These are phyloP conservation scores for Pistacia atlantica DNA, from an alignment of 345 rosid genomes.

Conservation along the genomic window DNA sequence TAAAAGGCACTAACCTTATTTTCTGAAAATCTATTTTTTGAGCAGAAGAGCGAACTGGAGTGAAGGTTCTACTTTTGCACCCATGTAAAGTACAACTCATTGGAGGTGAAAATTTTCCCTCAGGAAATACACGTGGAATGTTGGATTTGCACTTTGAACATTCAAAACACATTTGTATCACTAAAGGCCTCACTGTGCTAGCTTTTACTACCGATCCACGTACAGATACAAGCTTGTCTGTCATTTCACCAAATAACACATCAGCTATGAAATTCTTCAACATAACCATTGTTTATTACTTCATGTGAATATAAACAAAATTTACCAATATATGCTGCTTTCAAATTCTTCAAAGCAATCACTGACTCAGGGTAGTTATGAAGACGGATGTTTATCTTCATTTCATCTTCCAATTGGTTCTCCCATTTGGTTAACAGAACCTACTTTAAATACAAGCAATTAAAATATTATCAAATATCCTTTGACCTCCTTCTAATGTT, in stretches of 20 bases:
- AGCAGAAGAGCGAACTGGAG: slow-evolving; percentile 80
- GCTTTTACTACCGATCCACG: slow-evolving; percentile 87
- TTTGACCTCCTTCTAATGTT: too few species aligned
- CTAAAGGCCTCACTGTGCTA: slow-evolving; percentile 88
- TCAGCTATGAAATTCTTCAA: not conserved
- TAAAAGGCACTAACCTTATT: slow-evolving; percentile 54
- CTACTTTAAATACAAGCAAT: slow-evolving; percentile 32
- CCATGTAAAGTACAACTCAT: slow-evolving; percentile 65
- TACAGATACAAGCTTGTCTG: slow-evolving; percentile 94
- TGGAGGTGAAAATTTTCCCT: slow-evolving; percentile 94
- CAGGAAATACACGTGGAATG: slow-evolving; percentile 65
- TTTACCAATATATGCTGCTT: slow-evolving; percentile 95
- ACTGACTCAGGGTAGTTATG: slow-evolving; percentile 79
- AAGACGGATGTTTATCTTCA: slow-evolving; percentile 73
- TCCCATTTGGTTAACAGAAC: slow-evolving; percentile 43
- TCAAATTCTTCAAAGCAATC: slow-evolving; percentile 80
- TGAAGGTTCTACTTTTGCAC: slow-evolving; percentile 81
- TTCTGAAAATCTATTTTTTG: slow-evolving; percentile 86
- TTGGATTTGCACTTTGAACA: slow-evolving; percentile 76
- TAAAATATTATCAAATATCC: not conserved
- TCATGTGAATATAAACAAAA: not conserved
- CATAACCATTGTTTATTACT: not conserved
- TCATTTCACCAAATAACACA: slow-evolving; percentile 23
- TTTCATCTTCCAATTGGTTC: slow-evolving; percentile 42
- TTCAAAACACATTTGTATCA: slow-evolving; percentile 67